Base-by-base conservation (phyloP, 139 green algal species). In the Volvox reticuliferus region DNA sequence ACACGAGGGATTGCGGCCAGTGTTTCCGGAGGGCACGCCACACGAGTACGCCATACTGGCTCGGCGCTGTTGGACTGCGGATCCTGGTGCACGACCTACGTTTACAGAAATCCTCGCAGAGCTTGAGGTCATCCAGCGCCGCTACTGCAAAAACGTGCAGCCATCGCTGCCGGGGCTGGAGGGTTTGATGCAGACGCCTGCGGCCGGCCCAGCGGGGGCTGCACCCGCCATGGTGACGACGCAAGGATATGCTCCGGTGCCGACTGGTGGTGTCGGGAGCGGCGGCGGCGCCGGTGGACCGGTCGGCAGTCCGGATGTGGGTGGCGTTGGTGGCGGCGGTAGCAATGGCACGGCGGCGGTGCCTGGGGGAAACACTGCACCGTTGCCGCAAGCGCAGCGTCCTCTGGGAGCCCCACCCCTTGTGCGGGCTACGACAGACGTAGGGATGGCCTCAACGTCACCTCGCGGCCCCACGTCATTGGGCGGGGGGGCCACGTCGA, bases 61-160 rank as follows among this genome's bases (percentile, higher is more conserved):
- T 0, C 79, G 80, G 32, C 80, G 87, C 33, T 93, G 91, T 73
- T 93, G 91, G 91, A 36, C 71, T 1, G 87, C 87, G 0, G 91
- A 93, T 63, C 91, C 91, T 22, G 14, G 26, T 16, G 21, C 32
- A 18, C 87, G 91, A 22, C 91, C 91, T 26, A 90, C 87, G 28
- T 93, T 93, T 35, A 78, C 81, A 2, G 91, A 93, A 21, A 36
- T 93, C n/a, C n/a, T 93, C 26, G 13, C 24, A 2, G 85, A 89
- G 68, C 69, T 89, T n/a, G 85, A 89, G 69, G 2, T 30, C 13
- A 89, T 89, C 28, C 69, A 82, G 69, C 85, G 85, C 3, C 85
- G 85, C 44, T 89, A 89, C 85, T 89, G 85, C 69, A 82, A 82
- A 36, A 73, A 55, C 37, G 19, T 71, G 24, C 67, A 67, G 85